phyloP scores from a whole-genome alignment of 1,284 basidiomycete genomes.

The Puccinia horiana region DNA sequence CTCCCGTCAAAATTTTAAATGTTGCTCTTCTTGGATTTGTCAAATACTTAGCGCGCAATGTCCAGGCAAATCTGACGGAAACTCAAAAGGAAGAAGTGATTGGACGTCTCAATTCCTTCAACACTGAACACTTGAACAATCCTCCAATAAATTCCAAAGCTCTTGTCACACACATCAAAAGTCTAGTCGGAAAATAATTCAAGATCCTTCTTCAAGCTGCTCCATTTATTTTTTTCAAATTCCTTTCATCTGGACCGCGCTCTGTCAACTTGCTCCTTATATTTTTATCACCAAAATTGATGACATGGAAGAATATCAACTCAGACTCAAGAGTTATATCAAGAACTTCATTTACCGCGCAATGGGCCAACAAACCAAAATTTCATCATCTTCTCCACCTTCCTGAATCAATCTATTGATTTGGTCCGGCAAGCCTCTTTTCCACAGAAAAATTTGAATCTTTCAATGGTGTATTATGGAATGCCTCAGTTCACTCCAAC shows the following conservation, averaged over 20 bases:
- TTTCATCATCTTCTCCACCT: neutral
- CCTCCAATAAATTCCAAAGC: too few relatives aligned
- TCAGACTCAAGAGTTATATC: neutral
- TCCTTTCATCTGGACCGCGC: too few relatives aligned
- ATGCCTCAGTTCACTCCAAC: neutral
- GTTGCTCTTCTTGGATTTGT: too few relatives aligned
- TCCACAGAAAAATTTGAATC: neutral
- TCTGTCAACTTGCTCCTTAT: neutral
- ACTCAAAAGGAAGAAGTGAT: too few relatives aligned
- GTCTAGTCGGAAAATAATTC: too few relatives aligned
- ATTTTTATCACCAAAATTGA: neutral
- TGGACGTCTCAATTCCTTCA: too few relatives aligned
- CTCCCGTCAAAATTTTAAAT: too few relatives aligned
- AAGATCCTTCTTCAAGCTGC: too few relatives aligned
- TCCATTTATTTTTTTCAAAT: too few relatives aligned
- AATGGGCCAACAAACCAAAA: neutral
- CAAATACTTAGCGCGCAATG: slow-evolving; percentile 60
- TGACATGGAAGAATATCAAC: neutral
- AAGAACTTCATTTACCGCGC: neutral
- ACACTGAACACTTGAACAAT: too few relatives aligned
- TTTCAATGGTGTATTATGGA: neutral
- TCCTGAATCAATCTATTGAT: neutral
- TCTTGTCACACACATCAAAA: too few relatives aligned
- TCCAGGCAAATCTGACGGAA: too few relatives aligned
- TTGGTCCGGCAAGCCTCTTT: neutral